Evolutionary conservation across 176 grass and related monocot species (phyloP).

Genomic region (Puccinellia tenuiflora): DNA sequence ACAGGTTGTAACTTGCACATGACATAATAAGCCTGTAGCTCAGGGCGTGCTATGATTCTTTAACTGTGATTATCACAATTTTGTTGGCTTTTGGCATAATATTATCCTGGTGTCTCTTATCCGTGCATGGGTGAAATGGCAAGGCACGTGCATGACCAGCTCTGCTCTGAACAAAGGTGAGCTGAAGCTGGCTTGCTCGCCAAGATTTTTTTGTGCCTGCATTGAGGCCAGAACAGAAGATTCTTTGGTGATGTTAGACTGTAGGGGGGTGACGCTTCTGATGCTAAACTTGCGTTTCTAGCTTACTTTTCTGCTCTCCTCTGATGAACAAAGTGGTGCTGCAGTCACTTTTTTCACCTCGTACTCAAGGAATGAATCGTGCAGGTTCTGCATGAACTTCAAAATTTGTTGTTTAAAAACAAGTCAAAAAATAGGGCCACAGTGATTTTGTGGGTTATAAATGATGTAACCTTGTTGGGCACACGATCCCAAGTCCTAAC

Average conservation of each 20-base stretch:
- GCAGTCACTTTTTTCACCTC: background rate
- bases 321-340: conserved; percentile 26
- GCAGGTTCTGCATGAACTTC: background rate
- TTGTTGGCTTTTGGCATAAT: background rate
- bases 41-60: conserved; percentile 26
- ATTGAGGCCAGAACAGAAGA: background rate
- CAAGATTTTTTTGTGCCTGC: conserved; percentile 5
- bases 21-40: conserved; percentile 15
- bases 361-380: background rate
- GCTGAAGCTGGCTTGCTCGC: conserved; percentile 10
- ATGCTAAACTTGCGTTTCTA: conserved; percentile 33
- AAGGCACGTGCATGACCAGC: conserved; percentile 24
- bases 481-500: no score
- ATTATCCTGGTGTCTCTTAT: background rate
- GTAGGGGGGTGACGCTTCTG: background rate
- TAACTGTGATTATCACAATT: background rate
- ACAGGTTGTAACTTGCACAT: conserved; percentile 19
- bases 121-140: conserved; percentile 2
- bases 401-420: no score
- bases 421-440: no score
- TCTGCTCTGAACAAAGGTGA: conserved; percentile 23
- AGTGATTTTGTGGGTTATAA: no score
- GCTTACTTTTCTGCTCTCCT: conserved; percentile 19
- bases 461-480: background rate
- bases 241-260: background rate